phyloP scores from a whole-genome alignment of 345 rosid species.

The Noccaea bulbosa region DNA sequence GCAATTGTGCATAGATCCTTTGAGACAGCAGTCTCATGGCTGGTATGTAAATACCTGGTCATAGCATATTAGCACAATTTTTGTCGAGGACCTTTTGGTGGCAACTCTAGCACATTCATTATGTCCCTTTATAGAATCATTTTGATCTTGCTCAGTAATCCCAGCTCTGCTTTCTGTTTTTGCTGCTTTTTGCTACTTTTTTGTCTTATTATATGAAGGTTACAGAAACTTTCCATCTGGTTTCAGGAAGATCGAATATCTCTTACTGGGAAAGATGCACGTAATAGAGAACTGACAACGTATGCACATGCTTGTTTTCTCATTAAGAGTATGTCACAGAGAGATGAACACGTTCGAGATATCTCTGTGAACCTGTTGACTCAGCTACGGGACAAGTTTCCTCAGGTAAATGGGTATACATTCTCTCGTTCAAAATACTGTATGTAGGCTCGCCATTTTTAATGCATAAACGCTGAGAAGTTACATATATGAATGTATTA shows the following conservation, averaged over 20 bases:
- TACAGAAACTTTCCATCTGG: slow-evolving; percentile 37
- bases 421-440: slow-evolving; percentile 13
- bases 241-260: slow-evolving; percentile 87
- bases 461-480: slow-evolving; percentile 29
- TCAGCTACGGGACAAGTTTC: slow-evolving; percentile 94
- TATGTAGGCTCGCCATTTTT: slow-evolving; percentile 25
- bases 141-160: slow-evolving; percentile 21
- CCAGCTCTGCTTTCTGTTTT: slow-evolving; percentile 26
- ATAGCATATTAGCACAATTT: slow-evolving; percentile 14
- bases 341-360: slow-evolving; percentile 93
- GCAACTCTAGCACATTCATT: slow-evolving; percentile 17
- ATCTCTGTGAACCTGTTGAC: slow-evolving; percentile 80
- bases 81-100: slow-evolving; percentile 14
- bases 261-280: slow-evolving; percentile 81
- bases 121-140: slow-evolving; percentile 26
- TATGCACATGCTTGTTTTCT: slow-evolving; percentile 89
- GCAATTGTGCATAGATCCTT: slow-evolving; percentile 94
- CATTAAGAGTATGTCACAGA: slow-evolving; percentile 90
- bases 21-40: slow-evolving; percentile 91
- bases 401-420: slow-evolving; percentile 66
- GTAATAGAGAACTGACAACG: slow-evolving; percentile 78
- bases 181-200: background rate
- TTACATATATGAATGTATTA: slow-evolving; percentile 6
- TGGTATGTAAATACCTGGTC: slow-evolving; percentile 55
- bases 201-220: slow-evolving; percentile 24